These are phyloP conservation scores for Oryza nivara DNA, from an alignment of 176 grass and related monocot species.

Conservation along the genomic window DNA sequence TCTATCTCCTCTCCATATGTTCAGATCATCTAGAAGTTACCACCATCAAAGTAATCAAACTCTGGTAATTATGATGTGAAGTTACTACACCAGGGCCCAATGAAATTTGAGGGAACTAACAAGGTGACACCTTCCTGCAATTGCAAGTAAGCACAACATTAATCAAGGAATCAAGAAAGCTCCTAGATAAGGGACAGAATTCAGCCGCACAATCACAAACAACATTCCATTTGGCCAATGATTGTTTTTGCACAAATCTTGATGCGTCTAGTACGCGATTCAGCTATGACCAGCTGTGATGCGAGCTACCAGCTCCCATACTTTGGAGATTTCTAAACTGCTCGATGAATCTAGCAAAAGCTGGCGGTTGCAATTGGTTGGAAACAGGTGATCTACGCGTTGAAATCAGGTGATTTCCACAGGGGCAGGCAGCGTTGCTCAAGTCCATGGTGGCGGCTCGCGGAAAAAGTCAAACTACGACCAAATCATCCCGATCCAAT, in stretches of 20 bases:
- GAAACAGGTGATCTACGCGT: slow-evolving; percentile 41
- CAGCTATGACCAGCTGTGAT: slow-evolving; percentile 16
- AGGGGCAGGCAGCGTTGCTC: not conserved
- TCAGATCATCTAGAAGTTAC: slow-evolving; percentile 32
- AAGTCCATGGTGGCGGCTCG: slow-evolving; percentile 38
- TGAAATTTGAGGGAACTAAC: not conserved
- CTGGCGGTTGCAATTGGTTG: not conserved
- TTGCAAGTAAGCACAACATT: slow-evolving; percentile 22
- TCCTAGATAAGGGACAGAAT: not conserved
- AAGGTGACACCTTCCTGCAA: slow-evolving; percentile 29
- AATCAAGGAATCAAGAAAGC: slow-evolving; percentile 12
- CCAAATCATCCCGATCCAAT: slow-evolving; percentile 36
- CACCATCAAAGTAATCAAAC: slow-evolving; percentile 43
- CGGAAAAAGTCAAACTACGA: slow-evolving; percentile 54
- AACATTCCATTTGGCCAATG: not conserved
- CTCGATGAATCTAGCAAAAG: not conserved
- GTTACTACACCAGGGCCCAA: not conserved
- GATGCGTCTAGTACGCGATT: slow-evolving; percentile 3
- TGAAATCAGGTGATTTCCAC: slow-evolving; percentile 44
- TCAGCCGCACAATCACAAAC: not conserved
- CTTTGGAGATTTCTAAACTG: not conserved
- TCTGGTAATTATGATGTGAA: not conserved
- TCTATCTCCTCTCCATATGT: slow-evolving; percentile 53
- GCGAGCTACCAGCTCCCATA: not conserved
- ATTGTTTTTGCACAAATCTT: slow-evolving; percentile 10